phyloP scores from a whole-genome alignment of 2,329 filamentous ascomycete genomes.

The Colletotrichum camelliae region DNA sequence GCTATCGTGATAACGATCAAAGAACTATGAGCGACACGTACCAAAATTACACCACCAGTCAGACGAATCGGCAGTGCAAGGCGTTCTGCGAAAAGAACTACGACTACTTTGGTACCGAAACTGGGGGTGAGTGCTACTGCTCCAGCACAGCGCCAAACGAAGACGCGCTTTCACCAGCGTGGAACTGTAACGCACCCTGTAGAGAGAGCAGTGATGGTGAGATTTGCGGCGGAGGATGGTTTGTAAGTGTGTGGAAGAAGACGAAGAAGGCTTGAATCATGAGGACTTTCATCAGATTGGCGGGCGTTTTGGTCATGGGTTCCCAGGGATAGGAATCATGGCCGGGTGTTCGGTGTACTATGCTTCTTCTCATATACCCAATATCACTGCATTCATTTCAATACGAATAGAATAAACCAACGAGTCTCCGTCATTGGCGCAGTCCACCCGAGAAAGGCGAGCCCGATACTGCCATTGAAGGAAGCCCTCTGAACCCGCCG shows the following conservation, averaged over 20 bases:
- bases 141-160: neutral
- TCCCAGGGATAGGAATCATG: neutral
- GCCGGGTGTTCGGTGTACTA: neutral
- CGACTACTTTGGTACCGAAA: neutral
- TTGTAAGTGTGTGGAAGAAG: neutral
- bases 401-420: neutral
- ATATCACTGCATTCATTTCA: neutral
- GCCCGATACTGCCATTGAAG: neutral
- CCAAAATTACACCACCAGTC: neutral
- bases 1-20: neutral
- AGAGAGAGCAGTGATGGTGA: neutral
- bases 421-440: neutral
- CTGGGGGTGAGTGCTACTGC: neutral
- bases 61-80: neutral
- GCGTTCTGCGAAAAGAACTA: neutral
- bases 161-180: neutral
- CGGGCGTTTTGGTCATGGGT: neutral
- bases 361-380: neutral
- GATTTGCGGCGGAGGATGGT: neutral
- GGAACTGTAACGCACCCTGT: neutral
- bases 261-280: neutral
- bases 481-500: neutral
- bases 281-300: fast-evolving
- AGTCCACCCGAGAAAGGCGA: neutral
- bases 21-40: neutral